Evolutionary conservation across 768 basidiomycete genomes (phyloP).

Genomic region (Rhodotorula paludigena): DNA sequence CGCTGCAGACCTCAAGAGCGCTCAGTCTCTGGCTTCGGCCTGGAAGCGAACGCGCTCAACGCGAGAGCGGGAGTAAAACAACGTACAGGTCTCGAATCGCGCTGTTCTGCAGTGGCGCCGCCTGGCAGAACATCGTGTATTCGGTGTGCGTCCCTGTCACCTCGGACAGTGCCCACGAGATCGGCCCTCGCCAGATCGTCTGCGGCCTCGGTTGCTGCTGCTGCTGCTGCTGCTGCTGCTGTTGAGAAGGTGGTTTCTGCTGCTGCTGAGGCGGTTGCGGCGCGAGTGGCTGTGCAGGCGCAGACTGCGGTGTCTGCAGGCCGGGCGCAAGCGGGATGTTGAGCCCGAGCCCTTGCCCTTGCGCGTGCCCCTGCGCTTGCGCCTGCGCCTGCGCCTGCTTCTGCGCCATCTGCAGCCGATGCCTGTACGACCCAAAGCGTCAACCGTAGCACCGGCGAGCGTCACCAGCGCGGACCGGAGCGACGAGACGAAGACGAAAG

Average conservation of each 20-base stretch:
- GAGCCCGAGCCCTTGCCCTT: constrained; percentile 20
- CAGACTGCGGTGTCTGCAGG: constrained; percentile 1
- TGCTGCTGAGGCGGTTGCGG: neutral
- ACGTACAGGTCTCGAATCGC: constrained; percentile 28
- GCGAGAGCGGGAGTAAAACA: neutral
- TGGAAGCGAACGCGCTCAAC: too few relatives aligned
- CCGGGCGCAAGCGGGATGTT: constrained; percentile 17
- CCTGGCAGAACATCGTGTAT: constrained; percentile 29
- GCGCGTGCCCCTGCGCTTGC: neutral
- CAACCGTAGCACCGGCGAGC: neutral
- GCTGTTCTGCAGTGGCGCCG: constrained; percentile 26
- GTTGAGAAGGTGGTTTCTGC: too few relatives aligned
- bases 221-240: constrained; percentile 2
- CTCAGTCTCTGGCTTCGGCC: too few relatives aligned
- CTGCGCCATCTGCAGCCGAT: constrained; percentile 15
- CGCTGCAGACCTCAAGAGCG: neutral
- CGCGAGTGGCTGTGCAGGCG: neutral
- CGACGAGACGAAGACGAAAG: neutral
- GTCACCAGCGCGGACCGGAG: neutral
- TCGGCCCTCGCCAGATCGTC: constrained; percentile 27
- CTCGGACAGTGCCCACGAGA: constrained; percentile 24
- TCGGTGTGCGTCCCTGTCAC: constrained; percentile 7
- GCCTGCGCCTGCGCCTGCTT: constrained; percentile 2
- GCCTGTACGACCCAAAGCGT: neutral
- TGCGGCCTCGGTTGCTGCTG: neutral